phyloP scores from a whole-genome alignment of 345 rosid genomes.

The Ceriops zippeliana region DNA sequence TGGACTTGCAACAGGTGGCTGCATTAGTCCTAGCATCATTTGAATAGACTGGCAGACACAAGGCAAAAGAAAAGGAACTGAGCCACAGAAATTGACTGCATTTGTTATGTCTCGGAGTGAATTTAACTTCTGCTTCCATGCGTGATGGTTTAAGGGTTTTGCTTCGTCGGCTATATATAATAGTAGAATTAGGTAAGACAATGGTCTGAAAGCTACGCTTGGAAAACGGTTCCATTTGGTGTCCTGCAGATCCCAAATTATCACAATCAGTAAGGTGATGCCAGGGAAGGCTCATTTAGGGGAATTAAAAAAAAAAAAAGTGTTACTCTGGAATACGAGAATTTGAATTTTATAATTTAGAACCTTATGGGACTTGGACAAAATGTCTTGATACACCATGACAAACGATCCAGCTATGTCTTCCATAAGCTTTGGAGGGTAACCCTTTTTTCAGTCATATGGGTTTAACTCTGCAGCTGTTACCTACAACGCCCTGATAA shows the following conservation, averaged over 20 bases:
- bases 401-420: no score
- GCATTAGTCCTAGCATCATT: neutral
- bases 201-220: neutral
- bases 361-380: no score
- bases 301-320: neutral
- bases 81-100: conserved; percentile 10
- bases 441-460: no score
- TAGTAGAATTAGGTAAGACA: neutral
- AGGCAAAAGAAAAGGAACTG: conserved; percentile 14
- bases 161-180: neutral
- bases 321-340: no score
- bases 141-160: neutral
- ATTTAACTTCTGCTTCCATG: neutral
- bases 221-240: neutral
- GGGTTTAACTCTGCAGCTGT: no score
- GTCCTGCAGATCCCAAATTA: neutral
- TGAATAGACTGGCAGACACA: conserved; percentile 4
- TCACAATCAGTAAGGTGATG: neutral
- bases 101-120: neutral
- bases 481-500: no score
- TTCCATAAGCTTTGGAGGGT: no score
- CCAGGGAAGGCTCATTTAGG: conserved; percentile 1
- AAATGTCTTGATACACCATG: no score
- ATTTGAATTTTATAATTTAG: no score
- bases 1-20: conserved; percentile 17